Evolutionary conservation across 129 eudicot species (phyloP).

Genomic region (Tagetes patula): DNA sequence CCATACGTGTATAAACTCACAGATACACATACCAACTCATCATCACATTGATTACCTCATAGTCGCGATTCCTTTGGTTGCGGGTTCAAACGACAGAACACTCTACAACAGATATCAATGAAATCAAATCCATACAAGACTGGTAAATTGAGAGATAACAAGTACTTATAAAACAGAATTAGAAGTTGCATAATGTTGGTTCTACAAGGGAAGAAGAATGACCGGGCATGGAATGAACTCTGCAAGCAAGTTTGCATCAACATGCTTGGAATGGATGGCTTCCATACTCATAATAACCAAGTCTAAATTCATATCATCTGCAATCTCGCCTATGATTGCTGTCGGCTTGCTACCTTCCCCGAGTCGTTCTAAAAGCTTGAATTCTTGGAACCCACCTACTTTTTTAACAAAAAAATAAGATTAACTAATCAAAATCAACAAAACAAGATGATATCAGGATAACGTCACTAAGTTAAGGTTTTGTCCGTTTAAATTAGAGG

Average conservation of each 20-base stretch:
- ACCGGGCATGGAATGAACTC: constrained; percentile 98
- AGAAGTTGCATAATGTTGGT: constrained; percentile 24
- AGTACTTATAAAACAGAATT: constrained; percentile 24
- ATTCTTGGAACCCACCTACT: constrained; percentile 88
- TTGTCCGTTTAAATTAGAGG: too few relatives aligned
- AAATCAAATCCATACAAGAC: not conserved
- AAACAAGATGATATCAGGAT: not conserved
- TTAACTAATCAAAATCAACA: not conserved
- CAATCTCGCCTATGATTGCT: constrained; percentile 91
- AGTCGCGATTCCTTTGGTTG: not conserved
- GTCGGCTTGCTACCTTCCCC: constrained; percentile 95
- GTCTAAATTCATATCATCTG: constrained; percentile 90
- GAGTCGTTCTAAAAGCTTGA: constrained; percentile 80
- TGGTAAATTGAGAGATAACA: not conserved
- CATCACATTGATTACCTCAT: not conserved
- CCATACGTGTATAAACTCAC: not conserved
- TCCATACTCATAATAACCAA: constrained; percentile 97
- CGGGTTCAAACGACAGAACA: constrained; percentile 13
- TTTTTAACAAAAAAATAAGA: not conserved
- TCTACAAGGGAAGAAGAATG: constrained; percentile 69
- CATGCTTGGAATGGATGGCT: constrained; percentile 94
- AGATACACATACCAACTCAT: not conserved
- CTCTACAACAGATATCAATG: constrained; percentile 8
- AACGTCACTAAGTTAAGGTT: not conserved
- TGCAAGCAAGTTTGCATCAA: constrained; percentile 89